Conservation (phyloP, 768 basidiomycete genomes). For the Tricholoma flavovirens region DNA sequence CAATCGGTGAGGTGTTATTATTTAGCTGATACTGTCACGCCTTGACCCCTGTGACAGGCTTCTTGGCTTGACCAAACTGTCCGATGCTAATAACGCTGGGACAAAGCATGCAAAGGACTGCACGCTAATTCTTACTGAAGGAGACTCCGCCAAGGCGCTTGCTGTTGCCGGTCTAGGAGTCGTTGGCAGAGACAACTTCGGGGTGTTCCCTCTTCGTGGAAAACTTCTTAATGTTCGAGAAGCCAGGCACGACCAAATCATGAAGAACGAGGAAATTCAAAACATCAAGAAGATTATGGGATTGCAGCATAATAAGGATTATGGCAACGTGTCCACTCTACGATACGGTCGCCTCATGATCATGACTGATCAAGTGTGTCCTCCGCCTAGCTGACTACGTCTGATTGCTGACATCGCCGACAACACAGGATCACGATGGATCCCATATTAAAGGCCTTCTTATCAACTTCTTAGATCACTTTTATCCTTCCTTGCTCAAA, state of each 20-base stretch:
- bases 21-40: neutral
- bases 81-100: conserved; percentile 97
- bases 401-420: neutral
- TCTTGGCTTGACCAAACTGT: conserved; percentile 85
- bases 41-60: conserved; percentile 44
- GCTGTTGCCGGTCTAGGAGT: conserved; percentile 93
- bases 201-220: conserved; percentile 96
- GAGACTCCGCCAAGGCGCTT: conserved; percentile 96
- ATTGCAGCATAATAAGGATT: conserved; percentile 89
- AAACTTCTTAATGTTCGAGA: conserved; percentile 97
- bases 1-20: conserved; percentile 49
- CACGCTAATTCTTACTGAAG: conserved; percentile 96
- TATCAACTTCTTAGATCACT: conserved; percentile 97
- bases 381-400: neutral
- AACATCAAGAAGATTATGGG: conserved; percentile 99
- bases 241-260: conserved; percentile 91
- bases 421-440: conserved; percentile 89
- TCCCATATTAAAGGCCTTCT: conserved; percentile 99
- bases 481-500: conserved; percentile 90
- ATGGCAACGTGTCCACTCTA: conserved; percentile 57
- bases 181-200: conserved; percentile 94
- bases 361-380: conserved; percentile 95
- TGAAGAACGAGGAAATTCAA: conserved; percentile 97
- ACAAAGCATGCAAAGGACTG: conserved; percentile 74
- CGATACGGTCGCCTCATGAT: conserved; percentile 97